phyloP scores from a whole-genome alignment of 306 rosid genomes.

The Astragalus membranaceus region DNA sequence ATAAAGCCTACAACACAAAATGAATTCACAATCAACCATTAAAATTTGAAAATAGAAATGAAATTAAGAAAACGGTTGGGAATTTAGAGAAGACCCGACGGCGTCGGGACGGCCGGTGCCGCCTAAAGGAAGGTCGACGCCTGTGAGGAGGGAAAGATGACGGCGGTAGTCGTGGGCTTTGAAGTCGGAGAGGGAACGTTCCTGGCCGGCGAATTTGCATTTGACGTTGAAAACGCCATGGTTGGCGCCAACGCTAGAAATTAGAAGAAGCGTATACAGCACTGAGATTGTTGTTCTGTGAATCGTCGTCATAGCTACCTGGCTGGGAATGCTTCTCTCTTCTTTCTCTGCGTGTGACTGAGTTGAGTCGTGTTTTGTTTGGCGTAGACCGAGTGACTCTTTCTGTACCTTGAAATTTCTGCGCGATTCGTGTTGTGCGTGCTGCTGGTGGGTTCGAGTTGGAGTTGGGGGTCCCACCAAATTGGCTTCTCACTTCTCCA shows the following conservation, averaged over 20 bases:
- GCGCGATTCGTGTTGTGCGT: no score
- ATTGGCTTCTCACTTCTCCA: no score
- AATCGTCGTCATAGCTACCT: not conserved
- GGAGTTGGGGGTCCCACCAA: no score
- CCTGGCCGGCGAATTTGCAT: conserved; percentile 63
- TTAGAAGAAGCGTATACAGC: not conserved
- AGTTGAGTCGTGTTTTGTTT: not conserved
- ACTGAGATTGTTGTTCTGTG: not conserved
- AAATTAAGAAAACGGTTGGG: not conserved
- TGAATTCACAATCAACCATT: not conserved
- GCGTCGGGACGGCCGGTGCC: conserved; percentile 91
- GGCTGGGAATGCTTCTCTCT: not conserved
- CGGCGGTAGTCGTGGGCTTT: conserved; percentile 87
- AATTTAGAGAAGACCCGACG: conserved; percentile 48
- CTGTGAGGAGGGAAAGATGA: conserved; percentile 71
- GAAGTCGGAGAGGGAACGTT: conserved; percentile 55
- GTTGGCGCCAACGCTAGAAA: conserved; percentile 29
- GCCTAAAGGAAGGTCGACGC: conserved; percentile 89
- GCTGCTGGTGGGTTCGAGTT: no score
- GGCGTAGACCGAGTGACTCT: not conserved
- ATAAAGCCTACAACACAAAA: conserved; percentile 60
- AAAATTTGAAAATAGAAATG: not conserved
- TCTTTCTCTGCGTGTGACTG: not conserved
- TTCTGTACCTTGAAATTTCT: not conserved
- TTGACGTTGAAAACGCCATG: conserved; percentile 79